Conservation (phyloP, 148 eudicot species). For the Nepenthes mirabilis region DNA sequence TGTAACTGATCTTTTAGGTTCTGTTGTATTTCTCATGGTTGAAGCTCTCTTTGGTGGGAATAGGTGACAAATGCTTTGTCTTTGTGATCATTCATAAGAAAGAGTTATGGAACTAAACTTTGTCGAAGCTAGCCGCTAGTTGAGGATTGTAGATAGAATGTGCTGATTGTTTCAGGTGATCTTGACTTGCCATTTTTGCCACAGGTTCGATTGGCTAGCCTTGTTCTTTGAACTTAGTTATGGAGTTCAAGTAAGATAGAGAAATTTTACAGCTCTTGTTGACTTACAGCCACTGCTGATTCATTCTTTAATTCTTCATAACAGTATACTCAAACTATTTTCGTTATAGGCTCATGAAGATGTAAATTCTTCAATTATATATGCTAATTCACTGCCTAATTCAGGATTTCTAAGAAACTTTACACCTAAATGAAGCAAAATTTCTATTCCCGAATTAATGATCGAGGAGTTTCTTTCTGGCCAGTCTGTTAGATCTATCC, state of each 20-base stretch:
- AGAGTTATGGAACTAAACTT: slow-evolving; percentile 28
- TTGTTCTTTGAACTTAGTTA: slow-evolving; percentile 10
- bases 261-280: slow-evolving; percentile 13
- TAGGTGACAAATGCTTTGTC: slow-evolving; percentile 7
- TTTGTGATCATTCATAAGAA: slow-evolving; percentile 9
- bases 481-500: slow-evolving; percentile 7
- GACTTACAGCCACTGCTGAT: slow-evolving; percentile 22
- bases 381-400: slow-evolving; percentile 16
- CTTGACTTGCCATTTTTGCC: slow-evolving; percentile 4
- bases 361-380: slow-evolving; percentile 25
- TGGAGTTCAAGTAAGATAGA: slow-evolving; percentile 40
- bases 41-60: slow-evolving; percentile 5
- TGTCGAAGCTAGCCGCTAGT: slow-evolving; percentile 20
- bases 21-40: not conserved
- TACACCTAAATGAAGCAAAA: slow-evolving; percentile 17
- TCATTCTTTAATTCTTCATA: slow-evolving; percentile 49
- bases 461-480: slow-evolving; percentile 16
- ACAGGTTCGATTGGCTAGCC: slow-evolving; percentile 32
- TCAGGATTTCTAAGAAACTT: slow-evolving; percentile 9
- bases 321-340: slow-evolving; percentile 4
- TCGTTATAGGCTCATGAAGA: slow-evolving; percentile 17
- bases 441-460: slow-evolving; percentile 9
- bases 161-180: slow-evolving; percentile 15
- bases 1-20: slow-evolving; percentile 4
- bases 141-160: slow-evolving; percentile 25